Percentiles rank a stretch among this genome's conserved stretches.
These are phyloP conservation scores for Bondarzewia mesenterica DNA, from an alignment of 1,284 basidiomycete genomes.

Conservation along the genomic window DNA sequence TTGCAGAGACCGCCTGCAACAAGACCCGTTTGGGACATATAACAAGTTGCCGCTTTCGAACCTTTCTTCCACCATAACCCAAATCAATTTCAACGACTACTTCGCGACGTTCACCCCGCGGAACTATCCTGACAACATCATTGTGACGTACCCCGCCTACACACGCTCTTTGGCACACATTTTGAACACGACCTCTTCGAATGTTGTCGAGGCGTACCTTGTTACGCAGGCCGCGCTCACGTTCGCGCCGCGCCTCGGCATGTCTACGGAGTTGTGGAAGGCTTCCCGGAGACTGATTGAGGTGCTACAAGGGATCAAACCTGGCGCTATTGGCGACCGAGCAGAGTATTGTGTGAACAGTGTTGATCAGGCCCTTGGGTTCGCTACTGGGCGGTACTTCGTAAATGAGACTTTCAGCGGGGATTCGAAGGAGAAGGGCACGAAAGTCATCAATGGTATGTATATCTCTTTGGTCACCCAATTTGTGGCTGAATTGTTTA, in stretches of 20 bases:
- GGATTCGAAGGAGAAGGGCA: slow-evolving; percentile 74
- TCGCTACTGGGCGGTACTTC: slow-evolving; percentile 75
- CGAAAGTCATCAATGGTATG: slow-evolving; percentile 74
- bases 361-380: slow-evolving; percentile 63
- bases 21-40: slow-evolving; percentile 85
- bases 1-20: slow-evolving; percentile 51
- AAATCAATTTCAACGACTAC: slow-evolving; percentile 79
- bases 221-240: slow-evolving; percentile 60
- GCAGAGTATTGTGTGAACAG: slow-evolving; percentile 65
- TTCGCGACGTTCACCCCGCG: slow-evolving; percentile 80
- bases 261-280: slow-evolving; percentile 68
- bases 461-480: background rate
- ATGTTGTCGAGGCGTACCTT: slow-evolving; percentile 85
- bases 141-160: slow-evolving; percentile 83
- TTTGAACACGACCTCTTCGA: slow-evolving; percentile 58
- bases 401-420: slow-evolving; percentile 83
- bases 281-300: slow-evolving; percentile 66
- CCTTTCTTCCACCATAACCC: slow-evolving; percentile 63
- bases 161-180: slow-evolving; percentile 62
- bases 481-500: slow-evolving; percentile 6
- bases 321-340: slow-evolving; percentile 79
- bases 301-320: slow-evolving; percentile 76
- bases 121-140: slow-evolving; percentile 66
- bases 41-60: slow-evolving; percentile 74
- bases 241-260: slow-evolving; percentile 65